A percentile compares a stretch with the other conserved stretches of the same genome.
Conservation (phyloP, 116 monocot genomes). For the Dioscorea cayenensis region DNA sequence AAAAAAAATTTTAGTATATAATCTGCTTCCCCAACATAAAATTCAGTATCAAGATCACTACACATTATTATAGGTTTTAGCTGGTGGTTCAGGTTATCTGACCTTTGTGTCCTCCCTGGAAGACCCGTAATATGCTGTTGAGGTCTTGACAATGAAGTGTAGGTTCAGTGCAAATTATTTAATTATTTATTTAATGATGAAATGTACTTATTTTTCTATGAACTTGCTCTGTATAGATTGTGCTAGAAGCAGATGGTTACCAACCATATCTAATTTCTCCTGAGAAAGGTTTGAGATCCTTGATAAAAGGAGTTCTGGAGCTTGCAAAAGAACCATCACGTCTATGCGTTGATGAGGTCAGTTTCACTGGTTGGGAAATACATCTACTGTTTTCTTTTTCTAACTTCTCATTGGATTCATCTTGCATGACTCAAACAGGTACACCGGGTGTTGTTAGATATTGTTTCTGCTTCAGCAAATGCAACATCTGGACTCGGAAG, state of each 20-base stretch:
- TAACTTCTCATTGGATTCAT: not conserved
- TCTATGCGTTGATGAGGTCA: conserved; percentile 98
- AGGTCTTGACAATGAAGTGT: not conserved
- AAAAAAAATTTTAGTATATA: too few relatives aligned
- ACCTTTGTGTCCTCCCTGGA: not conserved
- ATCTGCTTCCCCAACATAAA: too few relatives aligned
- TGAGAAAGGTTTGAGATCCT: conserved; percentile 95
- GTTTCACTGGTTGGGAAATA: not conserved
- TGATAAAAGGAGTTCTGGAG: conserved; percentile 91
- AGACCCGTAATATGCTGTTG: not conserved
- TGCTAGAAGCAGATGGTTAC: conserved; percentile 97
- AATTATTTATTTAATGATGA: not conserved
- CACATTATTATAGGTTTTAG: too few relatives aligned
- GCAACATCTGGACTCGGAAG: conserved; percentile 87
- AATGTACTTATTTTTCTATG: not conserved
- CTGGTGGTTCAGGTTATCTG: too few relatives aligned
- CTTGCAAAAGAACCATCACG: conserved; percentile 97
- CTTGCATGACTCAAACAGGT: conserved; percentile 34
- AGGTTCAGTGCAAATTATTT: not conserved
- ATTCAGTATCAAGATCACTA: too few relatives aligned
- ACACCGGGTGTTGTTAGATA: conserved; percentile 82
- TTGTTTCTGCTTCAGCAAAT: conserved; percentile 84
- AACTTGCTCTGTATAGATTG: conserved; percentile 46
- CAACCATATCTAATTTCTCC: conserved; percentile 97
- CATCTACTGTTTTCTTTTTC: not conserved